A percentile compares a stretch with the other conserved stretches of the same genome.
phyloP scores from a whole-genome alignment of 2,329 filamentous ascomycete genomes.

The Penicillium concentricum region DNA sequence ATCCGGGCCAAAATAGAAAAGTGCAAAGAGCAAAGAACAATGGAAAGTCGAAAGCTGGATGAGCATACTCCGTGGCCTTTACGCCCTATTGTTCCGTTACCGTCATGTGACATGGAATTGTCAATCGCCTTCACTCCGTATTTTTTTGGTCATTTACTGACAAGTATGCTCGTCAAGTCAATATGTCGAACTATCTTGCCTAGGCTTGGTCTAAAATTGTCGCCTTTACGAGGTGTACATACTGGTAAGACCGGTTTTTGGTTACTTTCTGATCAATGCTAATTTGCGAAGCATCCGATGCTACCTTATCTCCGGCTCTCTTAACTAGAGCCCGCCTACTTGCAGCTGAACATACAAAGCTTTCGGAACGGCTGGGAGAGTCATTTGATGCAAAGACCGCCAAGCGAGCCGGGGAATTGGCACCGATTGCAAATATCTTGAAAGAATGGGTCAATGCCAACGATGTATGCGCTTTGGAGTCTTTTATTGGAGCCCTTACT shows the following conservation, averaged over 20 bases:
- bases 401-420: constrained; percentile 58
- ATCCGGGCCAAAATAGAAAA: background rate
- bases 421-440: constrained; percentile 52
- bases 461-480: constrained; percentile 43
- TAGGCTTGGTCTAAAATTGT: constrained; percentile 31
- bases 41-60: constrained; percentile 1
- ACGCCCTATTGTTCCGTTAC: constrained; percentile 24
- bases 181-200: constrained; percentile 49
- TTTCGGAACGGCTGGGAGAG: constrained; percentile 53
- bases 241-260: constrained; percentile 26
- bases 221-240: constrained; percentile 27
- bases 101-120: constrained; percentile 10
- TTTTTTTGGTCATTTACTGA: background rate
- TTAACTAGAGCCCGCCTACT: constrained; percentile 57
- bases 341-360: constrained; percentile 54
- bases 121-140: background rate
- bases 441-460: constrained; percentile 59
- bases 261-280: constrained; percentile 11
- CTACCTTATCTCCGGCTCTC: constrained; percentile 53
- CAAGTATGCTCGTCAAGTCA: constrained; percentile 43
- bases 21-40: background rate
- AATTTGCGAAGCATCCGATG: constrained; percentile 20
- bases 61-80: constrained; percentile 36
- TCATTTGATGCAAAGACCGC: constrained; percentile 57
- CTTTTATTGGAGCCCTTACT: background rate